Percentiles rank a stretch among this genome's conserved stretches.
These are phyloP conservation scores for Metschnikowia kofuensis DNA, from an alignment of 805 yeast genomes.

Conservation along the genomic window DNA sequence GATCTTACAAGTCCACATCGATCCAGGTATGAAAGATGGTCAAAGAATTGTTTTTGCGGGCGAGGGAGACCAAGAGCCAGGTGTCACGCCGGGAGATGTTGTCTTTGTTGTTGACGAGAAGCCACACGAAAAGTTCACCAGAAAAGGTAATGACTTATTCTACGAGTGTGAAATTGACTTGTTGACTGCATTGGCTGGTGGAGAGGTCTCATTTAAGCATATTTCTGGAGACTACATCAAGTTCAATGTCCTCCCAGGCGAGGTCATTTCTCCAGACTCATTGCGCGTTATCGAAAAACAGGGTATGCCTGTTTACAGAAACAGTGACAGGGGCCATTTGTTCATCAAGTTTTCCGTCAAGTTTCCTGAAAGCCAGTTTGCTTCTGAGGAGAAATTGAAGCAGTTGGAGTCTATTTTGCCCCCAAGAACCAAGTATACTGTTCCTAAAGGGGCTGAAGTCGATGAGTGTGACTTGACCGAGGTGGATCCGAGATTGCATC, in stretches of 20 bases:
- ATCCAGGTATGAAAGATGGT: conserved; percentile 96
- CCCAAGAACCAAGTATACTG: conserved; percentile 54
- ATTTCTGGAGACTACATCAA: conserved; percentile 89
- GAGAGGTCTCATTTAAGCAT: conserved; percentile 82
- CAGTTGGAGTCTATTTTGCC: conserved; percentile 78
- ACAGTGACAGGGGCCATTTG: conserved; percentile 85
- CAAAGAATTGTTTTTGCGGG: conserved; percentile 88
- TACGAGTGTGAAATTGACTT: conserved; percentile 87
- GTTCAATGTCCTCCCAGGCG: conserved; percentile 83
- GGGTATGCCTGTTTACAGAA: conserved; percentile 96
- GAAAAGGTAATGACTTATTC: conserved; percentile 85
- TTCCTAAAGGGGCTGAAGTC: conserved; percentile 72
- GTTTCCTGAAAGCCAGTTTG: conserved; percentile 77
- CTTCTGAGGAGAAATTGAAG: conserved; percentile 71
- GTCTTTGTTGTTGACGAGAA: conserved; percentile 87
- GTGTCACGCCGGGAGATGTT: conserved; percentile 94
- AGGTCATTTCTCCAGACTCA: conserved; percentile 81
- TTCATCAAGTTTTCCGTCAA: conserved; percentile 81
- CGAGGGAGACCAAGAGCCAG: conserved; percentile 97
- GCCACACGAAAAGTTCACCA: conserved; percentile 76
- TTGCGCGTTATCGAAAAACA: conserved; percentile 82
- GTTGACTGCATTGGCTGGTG: conserved; percentile 95
- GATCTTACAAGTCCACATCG: conserved; percentile 89
- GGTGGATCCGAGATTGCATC: conserved; percentile 63
- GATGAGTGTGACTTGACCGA: conserved; percentile 78